phyloP scores from a whole-genome alignment of 768 basidiomycete species.

The Pisolithus sp. region DNA sequence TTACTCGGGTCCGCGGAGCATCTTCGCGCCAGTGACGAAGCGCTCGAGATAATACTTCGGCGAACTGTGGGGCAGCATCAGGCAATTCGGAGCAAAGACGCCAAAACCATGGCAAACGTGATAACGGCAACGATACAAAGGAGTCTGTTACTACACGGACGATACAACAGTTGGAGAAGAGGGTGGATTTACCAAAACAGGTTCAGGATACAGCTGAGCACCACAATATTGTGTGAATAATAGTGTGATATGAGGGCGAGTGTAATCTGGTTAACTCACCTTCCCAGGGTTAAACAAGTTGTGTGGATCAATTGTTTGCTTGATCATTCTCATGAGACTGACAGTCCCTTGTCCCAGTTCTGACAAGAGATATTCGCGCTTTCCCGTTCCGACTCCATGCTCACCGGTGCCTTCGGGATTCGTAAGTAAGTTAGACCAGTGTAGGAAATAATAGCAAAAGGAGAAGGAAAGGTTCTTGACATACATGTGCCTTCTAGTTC shows the following conservation, averaged over 20 bases:
- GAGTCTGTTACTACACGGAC: not conserved
- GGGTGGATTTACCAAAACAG: not conserved
- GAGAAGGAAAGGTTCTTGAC: not conserved
- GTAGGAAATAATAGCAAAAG: not conserved
- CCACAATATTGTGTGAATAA: not conserved
- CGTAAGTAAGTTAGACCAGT: not conserved
- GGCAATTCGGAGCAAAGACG: not conserved
- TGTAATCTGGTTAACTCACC: conserved; percentile 10
- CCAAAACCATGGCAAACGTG: not conserved
- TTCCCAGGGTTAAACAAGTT: conserved; percentile 46
- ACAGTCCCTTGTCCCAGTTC: conserved; percentile 48
- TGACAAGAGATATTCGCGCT: conserved; percentile 39
- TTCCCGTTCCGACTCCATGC: conserved; percentile 43
- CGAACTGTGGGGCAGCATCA: no score
- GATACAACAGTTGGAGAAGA: not conserved
- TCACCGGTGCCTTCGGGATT: conserved; percentile 30
- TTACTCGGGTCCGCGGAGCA: not conserved
- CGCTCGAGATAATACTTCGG: not conserved
- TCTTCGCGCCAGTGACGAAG: not conserved
- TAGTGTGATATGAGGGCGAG: not conserved
- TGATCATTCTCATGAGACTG: conserved; percentile 45
- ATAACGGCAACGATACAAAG: not conserved
- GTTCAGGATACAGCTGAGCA: conserved; percentile 10
- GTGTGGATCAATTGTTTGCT: conserved; percentile 38
- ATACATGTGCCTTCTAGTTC: conserved; percentile 31